These are phyloP conservation scores for Guadua angustifolia DNA, from an alignment of 176 grass and related monocot species.

Conservation along the genomic window DNA sequence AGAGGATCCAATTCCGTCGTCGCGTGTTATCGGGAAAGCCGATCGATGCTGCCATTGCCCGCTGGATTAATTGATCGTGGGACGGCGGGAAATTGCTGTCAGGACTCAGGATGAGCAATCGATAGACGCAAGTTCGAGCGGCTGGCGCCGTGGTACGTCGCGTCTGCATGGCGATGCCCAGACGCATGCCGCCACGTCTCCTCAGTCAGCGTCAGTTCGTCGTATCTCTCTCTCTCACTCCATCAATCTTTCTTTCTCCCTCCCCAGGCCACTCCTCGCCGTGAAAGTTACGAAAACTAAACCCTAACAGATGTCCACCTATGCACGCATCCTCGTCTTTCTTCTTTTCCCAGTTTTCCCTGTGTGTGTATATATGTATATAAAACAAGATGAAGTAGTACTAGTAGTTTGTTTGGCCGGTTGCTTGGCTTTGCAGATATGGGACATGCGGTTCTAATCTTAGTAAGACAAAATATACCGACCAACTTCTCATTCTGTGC, in stretches of 20 bases:
- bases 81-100: background rate
- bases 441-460: background rate
- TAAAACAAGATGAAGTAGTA: background rate
- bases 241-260: background rate
- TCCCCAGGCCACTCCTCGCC: background rate
- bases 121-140: background rate
- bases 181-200: conserved; percentile 10
- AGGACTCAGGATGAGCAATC: background rate
- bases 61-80: too few species aligned
- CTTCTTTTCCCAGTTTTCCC: background rate
- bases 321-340: background rate
- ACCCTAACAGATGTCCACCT: background rate
- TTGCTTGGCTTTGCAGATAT: conserved; percentile 26
- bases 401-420: background rate
- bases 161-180: conserved; percentile 23
- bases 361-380: background rate
- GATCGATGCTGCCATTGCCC: too few species aligned
- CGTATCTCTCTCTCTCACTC: background rate
- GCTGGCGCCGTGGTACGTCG: conserved; percentile 18
- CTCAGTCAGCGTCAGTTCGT: conserved; percentile 9
- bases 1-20: too few species aligned
- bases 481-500: conserved; percentile 45
- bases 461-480: conserved; percentile 29
- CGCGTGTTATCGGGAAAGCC: too few species aligned
- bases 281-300: conserved; percentile 19